Conservation (phyloP, 108 stramenopile genomes). For the Craspedostauros australis region DNA sequence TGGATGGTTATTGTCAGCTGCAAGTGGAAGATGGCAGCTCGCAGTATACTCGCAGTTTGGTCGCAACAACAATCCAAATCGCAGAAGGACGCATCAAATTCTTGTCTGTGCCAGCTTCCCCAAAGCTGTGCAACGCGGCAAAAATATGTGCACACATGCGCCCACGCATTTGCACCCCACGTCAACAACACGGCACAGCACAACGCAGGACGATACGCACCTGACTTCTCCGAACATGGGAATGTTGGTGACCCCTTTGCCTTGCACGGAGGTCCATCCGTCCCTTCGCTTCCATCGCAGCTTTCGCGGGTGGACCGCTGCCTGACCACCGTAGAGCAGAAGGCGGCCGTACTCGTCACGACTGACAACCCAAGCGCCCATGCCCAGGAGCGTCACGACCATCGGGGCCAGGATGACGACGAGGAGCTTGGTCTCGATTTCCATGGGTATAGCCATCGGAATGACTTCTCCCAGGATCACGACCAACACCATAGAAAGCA, state of each 20-base stretch:
- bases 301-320: constrained; percentile 67
- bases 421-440: constrained; percentile 50
- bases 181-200: neutral
- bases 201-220: constrained; percentile 28
- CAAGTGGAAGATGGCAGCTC: too few relatives aligned
- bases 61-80: too few relatives aligned
- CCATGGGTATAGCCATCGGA: constrained; percentile 34
- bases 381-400: constrained; percentile 61
- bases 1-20: too few relatives aligned
- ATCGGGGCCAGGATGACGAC: constrained; percentile 68
- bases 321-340: constrained; percentile 75
- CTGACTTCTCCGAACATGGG: constrained; percentile 89
- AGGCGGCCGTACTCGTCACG: constrained; percentile 77
- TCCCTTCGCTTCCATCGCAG: constrained; percentile 49
- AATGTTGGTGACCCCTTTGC: constrained; percentile 61
- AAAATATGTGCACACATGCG: too few relatives aligned
- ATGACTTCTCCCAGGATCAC: constrained; percentile 68
- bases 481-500: constrained; percentile 61
- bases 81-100: too few relatives aligned
- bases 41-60: too few relatives aligned
- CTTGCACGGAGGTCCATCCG: constrained; percentile 79
- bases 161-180: too few relatives aligned
- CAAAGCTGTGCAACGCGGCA: too few relatives aligned
- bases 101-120: too few relatives aligned
- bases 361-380: constrained; percentile 80